Evolutionary conservation across 257 asterid species (phyloP), one percentile per base, ranked within the genome.

Genomic region (Primulina tabacum): DNA sequence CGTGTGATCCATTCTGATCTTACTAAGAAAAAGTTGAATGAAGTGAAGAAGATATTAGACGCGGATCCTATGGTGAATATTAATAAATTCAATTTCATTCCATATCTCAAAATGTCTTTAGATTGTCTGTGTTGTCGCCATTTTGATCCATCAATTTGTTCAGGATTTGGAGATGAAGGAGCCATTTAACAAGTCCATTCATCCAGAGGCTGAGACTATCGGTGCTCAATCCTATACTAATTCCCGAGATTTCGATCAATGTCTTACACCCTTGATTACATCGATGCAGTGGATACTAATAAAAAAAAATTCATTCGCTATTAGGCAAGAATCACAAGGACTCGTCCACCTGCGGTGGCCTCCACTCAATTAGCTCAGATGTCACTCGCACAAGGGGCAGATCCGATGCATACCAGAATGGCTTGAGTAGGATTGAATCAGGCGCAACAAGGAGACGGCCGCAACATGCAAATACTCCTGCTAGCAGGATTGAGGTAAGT

Each of bases 331-430:
- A 80, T 70, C 38, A 53, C 56, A 88, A 67, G 74, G 92, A 93
- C 81, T 57, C 89, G 75, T 93, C 99, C 67, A 93, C 96, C 20
- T 90, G 95, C n/a, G 98, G 97, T 28, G 95, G 77, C 71, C 88
- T 93, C 75, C 97, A 86, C 81, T 93, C 99, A 0, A 75, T 89
- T 69, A 96, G 99, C 60, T 93, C 99, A 14, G 96, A 93, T 71
- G 72, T 87, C 77, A 89, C 99, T 18, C 84, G 98, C 38, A 88
- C 89, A 38, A 81, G 77, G 78, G 92, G 84, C 17, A 80, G 76
- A 72, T 71, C 89, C 53, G 87, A 78, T 65, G 82, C 76, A 47
- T 53, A 43, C 62, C 55, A 65, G 63, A 82, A 85, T 70, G 86
- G 76, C 64, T 85, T 92, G 37, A 64, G 63, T n/a, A 78, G 78